Evolutionary conservation across 169 alveolate species (phyloP).

Genomic region (Cyclospora cayetanensis): DNA sequence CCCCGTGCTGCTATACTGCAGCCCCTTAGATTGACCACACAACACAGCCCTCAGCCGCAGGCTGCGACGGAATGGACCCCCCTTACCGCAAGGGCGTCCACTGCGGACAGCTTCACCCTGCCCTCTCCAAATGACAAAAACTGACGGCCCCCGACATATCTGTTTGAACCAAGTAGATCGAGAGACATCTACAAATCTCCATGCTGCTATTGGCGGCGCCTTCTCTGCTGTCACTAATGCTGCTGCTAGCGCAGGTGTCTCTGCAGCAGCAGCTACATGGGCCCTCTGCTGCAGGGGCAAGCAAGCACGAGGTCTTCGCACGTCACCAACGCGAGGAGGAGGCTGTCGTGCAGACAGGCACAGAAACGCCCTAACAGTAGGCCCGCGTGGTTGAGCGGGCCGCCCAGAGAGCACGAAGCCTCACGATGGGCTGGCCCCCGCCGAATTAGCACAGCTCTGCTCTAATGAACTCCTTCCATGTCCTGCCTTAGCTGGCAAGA

Average conservation of each 20-base stretch:
- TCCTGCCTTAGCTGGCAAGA: too few species aligned
- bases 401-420: background rate
- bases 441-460: too few species aligned
- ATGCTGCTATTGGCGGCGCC: background rate
- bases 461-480: too few species aligned
- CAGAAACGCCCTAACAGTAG: background rate
- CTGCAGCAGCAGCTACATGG: background rate
- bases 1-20: background rate
- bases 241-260: background rate
- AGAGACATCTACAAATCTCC: too few species aligned
- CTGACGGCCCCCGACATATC: too few species aligned
- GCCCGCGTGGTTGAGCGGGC: background rate
- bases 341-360: background rate
- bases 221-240: background rate
- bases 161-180: too few species aligned
- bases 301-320: background rate
- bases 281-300: background rate
- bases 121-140: background rate
- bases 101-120: constrained; percentile 45
- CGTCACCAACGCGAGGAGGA: background rate
- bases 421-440: too few species aligned
- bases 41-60: background rate
- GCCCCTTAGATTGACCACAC: background rate
- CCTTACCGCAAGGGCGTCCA: constrained; percentile 29
- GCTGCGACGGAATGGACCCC: constrained; percentile 25